Conservation (phyloP, 2,329 filamentous ascomycete genomes). For the Ceratocystis diversiconidia region DNA sequence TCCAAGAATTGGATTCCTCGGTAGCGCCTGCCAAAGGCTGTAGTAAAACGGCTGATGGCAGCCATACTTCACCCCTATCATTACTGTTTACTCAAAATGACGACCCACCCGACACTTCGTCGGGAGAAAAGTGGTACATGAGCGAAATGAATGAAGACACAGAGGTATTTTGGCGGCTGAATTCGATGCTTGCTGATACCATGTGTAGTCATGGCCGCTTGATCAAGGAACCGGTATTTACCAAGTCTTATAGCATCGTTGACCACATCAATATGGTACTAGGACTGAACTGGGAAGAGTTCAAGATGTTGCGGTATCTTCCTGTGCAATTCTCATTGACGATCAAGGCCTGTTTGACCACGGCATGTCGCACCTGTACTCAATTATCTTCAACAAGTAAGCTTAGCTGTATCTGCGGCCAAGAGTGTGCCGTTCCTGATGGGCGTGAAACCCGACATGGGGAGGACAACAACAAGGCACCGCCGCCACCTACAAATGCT, state of each 20-base stretch:
- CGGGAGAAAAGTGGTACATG: background rate
- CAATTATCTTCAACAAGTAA: background rate
- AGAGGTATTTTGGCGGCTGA: background rate
- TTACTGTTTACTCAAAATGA: background rate
- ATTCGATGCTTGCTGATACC: background rate
- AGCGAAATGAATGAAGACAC: conserved; percentile 1
- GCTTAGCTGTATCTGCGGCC: background rate
- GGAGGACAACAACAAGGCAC: background rate
- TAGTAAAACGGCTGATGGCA: background rate
- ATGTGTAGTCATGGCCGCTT: background rate
- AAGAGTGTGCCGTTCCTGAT: background rate
- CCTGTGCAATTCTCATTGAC: background rate
- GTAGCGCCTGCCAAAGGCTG: background rate
- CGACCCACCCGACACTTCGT: background rate
- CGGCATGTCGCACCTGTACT: background rate
- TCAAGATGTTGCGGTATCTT: background rate
- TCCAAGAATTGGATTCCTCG: background rate
- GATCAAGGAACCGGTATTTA: background rate
- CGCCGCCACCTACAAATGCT: background rate
- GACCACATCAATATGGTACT: background rate
- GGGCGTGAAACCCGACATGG: background rate
- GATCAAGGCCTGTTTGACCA: background rate
- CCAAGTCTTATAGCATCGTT: background rate
- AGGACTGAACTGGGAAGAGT: background rate
- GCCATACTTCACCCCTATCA: background rate